Conservation (phyloP, 2,329 filamentous ascomycete species). For the Talaromyces sp. region DNA sequence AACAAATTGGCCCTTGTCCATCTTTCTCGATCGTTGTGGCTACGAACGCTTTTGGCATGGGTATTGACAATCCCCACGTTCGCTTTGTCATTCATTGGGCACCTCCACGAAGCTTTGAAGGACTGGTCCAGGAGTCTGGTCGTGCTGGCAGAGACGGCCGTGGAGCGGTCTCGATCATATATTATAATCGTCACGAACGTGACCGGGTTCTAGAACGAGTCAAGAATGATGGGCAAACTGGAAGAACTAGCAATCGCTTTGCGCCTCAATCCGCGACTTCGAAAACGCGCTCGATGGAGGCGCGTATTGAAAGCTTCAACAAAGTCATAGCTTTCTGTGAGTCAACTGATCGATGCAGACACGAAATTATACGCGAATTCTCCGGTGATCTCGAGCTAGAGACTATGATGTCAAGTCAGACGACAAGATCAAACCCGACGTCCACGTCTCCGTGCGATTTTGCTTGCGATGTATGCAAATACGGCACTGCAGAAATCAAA, state of each 20-base stretch:
- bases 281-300: slow-evolving; percentile 36
- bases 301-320: slow-evolving; percentile 60
- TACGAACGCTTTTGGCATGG: slow-evolving; percentile 96
- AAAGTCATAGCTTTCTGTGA: slow-evolving; percentile 80
- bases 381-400: slow-evolving; percentile 62
- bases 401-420: slow-evolving; percentile 26
- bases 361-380: slow-evolving; percentile 70
- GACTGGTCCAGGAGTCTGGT: slow-evolving; percentile 93
- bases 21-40: slow-evolving; percentile 91
- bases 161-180: slow-evolving; percentile 80
- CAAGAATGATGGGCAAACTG: slow-evolving; percentile 33
- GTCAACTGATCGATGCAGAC: slow-evolving; percentile 67
- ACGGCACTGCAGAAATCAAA: slow-evolving; percentile 55
- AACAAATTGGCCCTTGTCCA: slow-evolving; percentile 33
- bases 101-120: slow-evolving; percentile 88
- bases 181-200: slow-evolving; percentile 84
- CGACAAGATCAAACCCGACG: not conserved
- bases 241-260: slow-evolving; percentile 48
- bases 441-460: slow-evolving; percentile 58
- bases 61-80: slow-evolving; percentile 92
- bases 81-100: slow-evolving; percentile 95
- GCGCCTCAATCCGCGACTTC: slow-evolving; percentile 39
- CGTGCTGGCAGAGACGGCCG: slow-evolving; percentile 87
- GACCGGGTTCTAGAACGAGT: slow-evolving; percentile 64
- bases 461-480: slow-evolving; percentile 77